Percentiles rank a stretch among this genome's conserved stretches.
These are phyloP conservation scores for Calonectria pteridis DNA, from an alignment of 2,329 filamentous ascomycete genomes.

Conservation along the genomic window DNA sequence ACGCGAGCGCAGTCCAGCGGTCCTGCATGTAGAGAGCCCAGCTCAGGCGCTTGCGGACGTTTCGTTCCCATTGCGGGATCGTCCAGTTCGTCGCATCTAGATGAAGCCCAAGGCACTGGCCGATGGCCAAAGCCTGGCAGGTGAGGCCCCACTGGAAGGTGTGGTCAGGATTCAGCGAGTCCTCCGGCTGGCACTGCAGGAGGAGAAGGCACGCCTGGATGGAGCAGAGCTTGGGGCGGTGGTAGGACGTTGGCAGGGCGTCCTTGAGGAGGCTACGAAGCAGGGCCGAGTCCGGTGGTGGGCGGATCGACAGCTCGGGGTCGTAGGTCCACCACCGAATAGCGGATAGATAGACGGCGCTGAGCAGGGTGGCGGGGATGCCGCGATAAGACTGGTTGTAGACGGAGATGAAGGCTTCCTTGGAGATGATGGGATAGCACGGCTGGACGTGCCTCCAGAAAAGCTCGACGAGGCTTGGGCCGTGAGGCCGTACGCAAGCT, in stretches of 20 bases:
- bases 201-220: constrained; percentile 47
- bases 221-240: constrained; percentile 47
- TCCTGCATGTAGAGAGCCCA: constrained; percentile 74
- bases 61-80: constrained; percentile 69
- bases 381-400: constrained; percentile 63
- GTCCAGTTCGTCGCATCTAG: constrained; percentile 68
- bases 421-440: constrained; percentile 65
- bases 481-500: constrained; percentile 69
- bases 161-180: constrained; percentile 51
- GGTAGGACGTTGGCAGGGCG: constrained; percentile 45
- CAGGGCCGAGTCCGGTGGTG: constrained; percentile 40
- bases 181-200: constrained; percentile 47
- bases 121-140: constrained; percentile 61
- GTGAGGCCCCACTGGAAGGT: constrained; percentile 54
- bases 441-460: constrained; percentile 72
- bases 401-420: constrained; percentile 66
- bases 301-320: constrained; percentile 46
- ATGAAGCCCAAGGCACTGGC: constrained; percentile 66
- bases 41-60: constrained; percentile 66
- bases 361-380: constrained; percentile 65
- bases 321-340: constrained; percentile 67
- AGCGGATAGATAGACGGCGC: constrained; percentile 67
- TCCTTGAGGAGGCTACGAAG: constrained; percentile 41
- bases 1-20: constrained; percentile 59
- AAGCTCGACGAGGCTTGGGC: constrained; percentile 69